phyloP scores from a whole-genome alignment of 1,284 basidiomycete species.

The Boletellus sp. region DNA sequence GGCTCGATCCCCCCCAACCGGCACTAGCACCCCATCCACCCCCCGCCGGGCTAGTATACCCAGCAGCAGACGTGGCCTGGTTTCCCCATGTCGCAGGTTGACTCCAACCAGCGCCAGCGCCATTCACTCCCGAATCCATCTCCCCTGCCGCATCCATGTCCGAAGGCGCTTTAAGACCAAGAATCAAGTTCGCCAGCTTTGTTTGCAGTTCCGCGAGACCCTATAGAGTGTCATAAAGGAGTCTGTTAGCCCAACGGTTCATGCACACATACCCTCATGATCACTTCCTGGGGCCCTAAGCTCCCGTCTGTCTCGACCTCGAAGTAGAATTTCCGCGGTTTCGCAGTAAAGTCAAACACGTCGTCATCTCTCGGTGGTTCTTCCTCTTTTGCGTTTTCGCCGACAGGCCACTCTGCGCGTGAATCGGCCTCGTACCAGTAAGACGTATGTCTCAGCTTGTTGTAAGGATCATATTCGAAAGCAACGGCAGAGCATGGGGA shows the following conservation, averaged over 20 bases:
- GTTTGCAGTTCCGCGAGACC: slow-evolving; percentile 79
- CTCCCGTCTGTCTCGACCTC: slow-evolving; percentile 91
- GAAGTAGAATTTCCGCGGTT: slow-evolving; percentile 87
- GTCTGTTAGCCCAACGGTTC: background rate
- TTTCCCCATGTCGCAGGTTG: slow-evolving; percentile 20
- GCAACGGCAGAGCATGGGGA: slow-evolving; percentile 92
- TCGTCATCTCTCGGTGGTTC: slow-evolving; percentile 75
- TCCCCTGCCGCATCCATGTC: slow-evolving; percentile 49
- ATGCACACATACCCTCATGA: slow-evolving; percentile 62
- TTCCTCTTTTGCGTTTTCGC: slow-evolving; percentile 81
- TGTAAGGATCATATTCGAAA: slow-evolving; percentile 98
- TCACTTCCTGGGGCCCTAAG: slow-evolving; percentile 82
- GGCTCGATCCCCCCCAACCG: slow-evolving; percentile 21
- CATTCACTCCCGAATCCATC: slow-evolving; percentile 33
- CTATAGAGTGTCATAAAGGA: slow-evolving; percentile 35
- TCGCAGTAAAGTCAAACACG: slow-evolving; percentile 82
- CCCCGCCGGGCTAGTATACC: slow-evolving; percentile 33
- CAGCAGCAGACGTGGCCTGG: slow-evolving; percentile 27
- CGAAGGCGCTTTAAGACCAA: slow-evolving; percentile 65
- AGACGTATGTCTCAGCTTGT: slow-evolving; percentile 92
- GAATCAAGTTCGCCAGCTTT: slow-evolving; percentile 78
- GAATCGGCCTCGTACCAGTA: slow-evolving; percentile 91
- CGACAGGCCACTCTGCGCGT: slow-evolving; percentile 79
- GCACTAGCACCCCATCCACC: slow-evolving; percentile 39
- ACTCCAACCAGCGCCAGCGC: slow-evolving; percentile 25